Percentiles rank a stretch among this genome's conserved stretches.
Evolutionary conservation across 1,284 basidiomycete species (phyloP).

Genomic region (Salmacisia buchloeana): DNA sequence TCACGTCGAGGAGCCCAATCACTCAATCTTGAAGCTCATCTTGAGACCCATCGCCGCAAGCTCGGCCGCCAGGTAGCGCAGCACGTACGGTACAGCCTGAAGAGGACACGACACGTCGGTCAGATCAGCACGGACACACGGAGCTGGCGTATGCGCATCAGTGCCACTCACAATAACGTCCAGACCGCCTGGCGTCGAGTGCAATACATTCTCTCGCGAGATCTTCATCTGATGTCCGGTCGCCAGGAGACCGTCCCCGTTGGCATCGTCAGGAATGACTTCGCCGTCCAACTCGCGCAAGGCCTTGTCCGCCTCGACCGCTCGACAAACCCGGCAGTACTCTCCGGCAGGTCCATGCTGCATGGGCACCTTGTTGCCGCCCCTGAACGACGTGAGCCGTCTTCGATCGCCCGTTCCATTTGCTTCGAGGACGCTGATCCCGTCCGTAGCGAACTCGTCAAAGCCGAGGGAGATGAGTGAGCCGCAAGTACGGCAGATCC

Average conservation of each 20-base stretch:
- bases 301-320: constrained; percentile 21
- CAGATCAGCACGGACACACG: too few species aligned
- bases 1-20: not conserved
- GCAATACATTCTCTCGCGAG: constrained; percentile 26
- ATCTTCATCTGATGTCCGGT: constrained; percentile 25
- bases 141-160: too few species aligned
- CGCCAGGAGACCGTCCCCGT: not conserved
- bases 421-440: constrained; percentile 14
- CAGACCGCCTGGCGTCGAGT: constrained; percentile 28
- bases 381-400: too few species aligned
- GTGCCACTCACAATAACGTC: constrained; percentile 34
- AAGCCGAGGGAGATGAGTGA: constrained; percentile 79
- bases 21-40: constrained; percentile 47
- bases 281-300: not conserved
- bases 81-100: constrained; percentile 80
- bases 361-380: not conserved
- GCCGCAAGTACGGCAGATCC: constrained; percentile 94
- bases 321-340: constrained; percentile 44
- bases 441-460: constrained; percentile 29
- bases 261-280: not conserved
- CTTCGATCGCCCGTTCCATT: not conserved
- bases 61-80: constrained; percentile 56
- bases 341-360: constrained; percentile 24
- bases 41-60: constrained; percentile 60
- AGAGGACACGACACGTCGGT: not conserved